These are phyloP conservation scores for Aspergillus olivimuriae DNA, from an alignment of 495 filamentous ascomycete genomes.

Conservation along the genomic window DNA sequence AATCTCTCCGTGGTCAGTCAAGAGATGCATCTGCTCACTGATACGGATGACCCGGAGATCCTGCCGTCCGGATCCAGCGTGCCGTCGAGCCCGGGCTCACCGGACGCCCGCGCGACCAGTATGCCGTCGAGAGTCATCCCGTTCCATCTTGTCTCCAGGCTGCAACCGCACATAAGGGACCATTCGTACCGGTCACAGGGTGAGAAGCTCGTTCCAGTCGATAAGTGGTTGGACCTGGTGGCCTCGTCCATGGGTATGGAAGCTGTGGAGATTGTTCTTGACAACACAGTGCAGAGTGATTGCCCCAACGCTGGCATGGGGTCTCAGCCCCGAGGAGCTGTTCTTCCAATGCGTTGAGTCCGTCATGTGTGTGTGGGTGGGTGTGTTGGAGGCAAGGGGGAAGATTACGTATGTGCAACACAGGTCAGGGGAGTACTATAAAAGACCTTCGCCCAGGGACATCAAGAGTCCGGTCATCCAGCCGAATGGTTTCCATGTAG, in stretches of 20 bases:
- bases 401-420: no score
- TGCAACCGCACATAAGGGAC: not conserved
- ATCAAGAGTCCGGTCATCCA: no score
- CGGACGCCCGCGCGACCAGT: not conserved
- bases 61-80: not conserved
- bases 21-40: no score
- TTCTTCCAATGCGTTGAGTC: not conserved
- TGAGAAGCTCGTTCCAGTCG: slow-evolving; percentile 1
- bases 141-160: slow-evolving; percentile 14
- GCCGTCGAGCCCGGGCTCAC: not conserved
- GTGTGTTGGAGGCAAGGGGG: no score
- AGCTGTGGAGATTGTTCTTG: slow-evolving; percentile 13
- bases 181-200: not conserved
- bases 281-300: not conserved
- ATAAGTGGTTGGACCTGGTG: slow-evolving; percentile 19
- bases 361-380: not conserved
- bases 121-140: slow-evolving; percentile 6
- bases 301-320: not conserved
- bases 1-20: slow-evolving; percentile 6
- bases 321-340: not conserved
- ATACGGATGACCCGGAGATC: no score
- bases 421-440: no score
- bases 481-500: not conserved
- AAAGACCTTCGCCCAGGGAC: no score
- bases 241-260: slow-evolving; percentile 21